Base-by-base conservation (phyloP, 345 rosid species). In the Melaleuca quinquenervia region DNA sequence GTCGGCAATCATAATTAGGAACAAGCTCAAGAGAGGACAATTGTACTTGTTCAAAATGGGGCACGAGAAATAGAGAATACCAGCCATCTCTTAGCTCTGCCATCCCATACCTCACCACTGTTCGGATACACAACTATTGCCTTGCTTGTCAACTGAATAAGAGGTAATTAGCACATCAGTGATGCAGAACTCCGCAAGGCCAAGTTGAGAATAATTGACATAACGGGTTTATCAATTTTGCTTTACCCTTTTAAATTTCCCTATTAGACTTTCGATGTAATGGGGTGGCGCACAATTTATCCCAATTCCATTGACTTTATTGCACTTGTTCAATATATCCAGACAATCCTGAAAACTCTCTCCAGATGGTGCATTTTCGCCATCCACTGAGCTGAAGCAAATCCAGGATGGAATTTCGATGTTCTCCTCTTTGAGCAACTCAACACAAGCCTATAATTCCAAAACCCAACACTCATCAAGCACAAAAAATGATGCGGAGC, bases 101-200 rank as follows among this genome's bases (percentile, higher is more conserved):
- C 98, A 87, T 96, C 98, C 98, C 96, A 95, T 49, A 94, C 93
- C 89, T 95, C 98, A 11, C 99, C 99, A 7, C 99, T 96, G 82
- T 96, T 96, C 2, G 99, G 98, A 90, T 96, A 96, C 64, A 95
- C 96, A 58, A 90, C 93, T 53, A 96, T 92, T 13, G 95, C 88
- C 86, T 95, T 96, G 41, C 85, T 87, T 9, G 96, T 96, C 85
- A 92, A 88, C 99, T 96, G 96, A 36, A 90, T 26, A 70, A 13
- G 56, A 8, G 50, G 44, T 52, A 82, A 70, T 48, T 27, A 48
- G n/a, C 24, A 16, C 29, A 74, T n/a, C 50, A 32, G 24, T 32
- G 70, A 15, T 9, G 15, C 8, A 41, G 58, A 48, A 82, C 50
- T n/a, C 13, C 22, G 2, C 32, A 54, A 48, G 44, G 49, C 44